Percentiles rank a stretch among this genome's conserved stretches.
phyloP scores from a whole-genome alignment of 805 yeast genomes.

The Priceomyces carsonii region DNA sequence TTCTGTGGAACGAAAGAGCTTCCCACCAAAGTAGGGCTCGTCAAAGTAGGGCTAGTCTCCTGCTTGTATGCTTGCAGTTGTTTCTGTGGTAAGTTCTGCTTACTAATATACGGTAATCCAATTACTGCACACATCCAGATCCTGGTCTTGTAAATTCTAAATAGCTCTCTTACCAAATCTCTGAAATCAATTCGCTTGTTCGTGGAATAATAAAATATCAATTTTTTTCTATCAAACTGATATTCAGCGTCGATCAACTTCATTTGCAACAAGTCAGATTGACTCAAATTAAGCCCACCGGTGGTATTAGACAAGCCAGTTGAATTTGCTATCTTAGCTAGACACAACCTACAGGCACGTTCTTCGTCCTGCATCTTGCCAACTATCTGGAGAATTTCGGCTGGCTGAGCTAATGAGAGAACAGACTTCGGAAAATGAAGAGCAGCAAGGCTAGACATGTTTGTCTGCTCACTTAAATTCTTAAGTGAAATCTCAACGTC shows the following conservation, averaged over 20 bases:
- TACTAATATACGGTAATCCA: slow-evolving; percentile 33
- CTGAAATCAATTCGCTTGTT: slow-evolving; percentile 71
- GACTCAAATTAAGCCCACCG: slow-evolving; percentile 6
- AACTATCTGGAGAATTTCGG: slow-evolving; percentile 59
- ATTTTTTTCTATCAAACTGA: slow-evolving; percentile 77
- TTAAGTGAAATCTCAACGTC: slow-evolving; percentile 26
- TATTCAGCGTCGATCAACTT: slow-evolving; percentile 74
- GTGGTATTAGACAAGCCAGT: slow-evolving; percentile 13
- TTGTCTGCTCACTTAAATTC: slow-evolving; percentile 16
- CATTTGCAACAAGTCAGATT: slow-evolving; percentile 40
- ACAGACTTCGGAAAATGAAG: slow-evolving; percentile 70
- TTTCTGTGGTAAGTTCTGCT: slow-evolving; percentile 3
- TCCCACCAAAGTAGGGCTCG: slow-evolving; percentile 6
- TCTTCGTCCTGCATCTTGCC: slow-evolving; percentile 68
- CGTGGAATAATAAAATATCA: slow-evolving; percentile 66
- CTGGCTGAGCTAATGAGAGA: slow-evolving; percentile 58
- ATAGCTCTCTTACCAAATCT: slow-evolving; percentile 69
- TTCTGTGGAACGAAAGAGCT: too few relatives aligned
- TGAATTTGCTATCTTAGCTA: slow-evolving; percentile 52
- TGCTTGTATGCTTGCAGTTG: not conserved
- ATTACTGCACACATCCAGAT: slow-evolving; percentile 81
- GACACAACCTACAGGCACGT: slow-evolving; percentile 63
- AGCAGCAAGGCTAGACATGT: slow-evolving; percentile 37
- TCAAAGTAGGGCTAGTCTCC: slow-evolving; percentile 3
- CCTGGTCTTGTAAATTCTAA: slow-evolving; percentile 74